phyloP scores from a whole-genome alignment of 2,329 filamentous ascomycete genomes.

The Nemania serpens region DNA sequence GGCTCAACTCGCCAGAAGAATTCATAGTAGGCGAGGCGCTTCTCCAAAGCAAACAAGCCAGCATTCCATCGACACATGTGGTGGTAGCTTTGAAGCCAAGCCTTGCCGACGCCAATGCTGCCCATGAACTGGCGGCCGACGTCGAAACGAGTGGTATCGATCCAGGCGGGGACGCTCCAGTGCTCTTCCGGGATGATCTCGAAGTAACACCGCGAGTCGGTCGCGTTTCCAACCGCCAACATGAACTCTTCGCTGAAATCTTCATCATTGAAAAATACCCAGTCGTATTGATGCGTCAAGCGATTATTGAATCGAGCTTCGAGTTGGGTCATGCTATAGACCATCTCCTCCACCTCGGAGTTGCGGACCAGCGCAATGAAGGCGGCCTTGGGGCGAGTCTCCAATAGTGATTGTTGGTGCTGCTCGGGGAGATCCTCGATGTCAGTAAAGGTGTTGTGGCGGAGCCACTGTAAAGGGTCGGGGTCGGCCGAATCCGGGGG shows the following conservation, averaged over 20 bases:
- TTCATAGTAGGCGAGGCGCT: conserved; percentile 64
- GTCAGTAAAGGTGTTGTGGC: conserved; percentile 35
- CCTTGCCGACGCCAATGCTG: conserved; percentile 70
- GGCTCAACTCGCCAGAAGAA: conserved; percentile 67
- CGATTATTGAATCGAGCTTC: conserved; percentile 80
- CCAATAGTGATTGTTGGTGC: conserved; percentile 27
- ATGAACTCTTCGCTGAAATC: conserved; percentile 81
- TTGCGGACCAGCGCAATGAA: conserved; percentile 74
- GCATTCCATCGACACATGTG: conserved; percentile 85
- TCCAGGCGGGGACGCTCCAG: conserved; percentile 76
- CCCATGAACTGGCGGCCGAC: conserved; percentile 67
- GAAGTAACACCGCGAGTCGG: conserved; percentile 72
- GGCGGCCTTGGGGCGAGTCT: conserved; percentile 43
- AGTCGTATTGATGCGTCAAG: conserved; percentile 75
- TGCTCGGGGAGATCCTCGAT: conserved; percentile 26
- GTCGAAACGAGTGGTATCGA: conserved; percentile 67
- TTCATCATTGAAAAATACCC: conserved; percentile 85
- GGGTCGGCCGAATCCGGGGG: conserved; percentile 10
- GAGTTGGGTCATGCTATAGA: conserved; percentile 72
- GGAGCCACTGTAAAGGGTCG: conserved; percentile 38
- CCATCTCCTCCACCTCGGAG: conserved; percentile 68
- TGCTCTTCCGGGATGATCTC: conserved; percentile 76
- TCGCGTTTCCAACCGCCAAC: conserved; percentile 66
- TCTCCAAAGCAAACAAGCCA: conserved; percentile 80
- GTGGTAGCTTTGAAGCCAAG: conserved; percentile 68